Evolutionary conservation across 768 basidiomycete species (phyloP).

Genomic region (Grammothele lineata): DNA sequence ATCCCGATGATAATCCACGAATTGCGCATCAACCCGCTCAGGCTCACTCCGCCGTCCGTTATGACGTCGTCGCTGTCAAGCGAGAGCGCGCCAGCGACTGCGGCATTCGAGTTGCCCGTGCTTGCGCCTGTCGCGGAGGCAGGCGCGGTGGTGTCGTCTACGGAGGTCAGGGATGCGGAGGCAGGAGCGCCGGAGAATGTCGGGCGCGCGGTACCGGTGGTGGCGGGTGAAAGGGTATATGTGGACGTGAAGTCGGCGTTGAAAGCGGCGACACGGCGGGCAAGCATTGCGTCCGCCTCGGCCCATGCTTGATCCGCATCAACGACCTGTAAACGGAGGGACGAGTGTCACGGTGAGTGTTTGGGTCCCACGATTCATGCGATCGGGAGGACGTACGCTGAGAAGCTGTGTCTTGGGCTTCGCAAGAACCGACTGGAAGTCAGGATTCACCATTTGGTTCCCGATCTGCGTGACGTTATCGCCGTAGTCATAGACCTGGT

Average conservation of each 20-base stretch:
- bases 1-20: conserved; percentile 10
- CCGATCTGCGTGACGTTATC: no score
- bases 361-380: no score
- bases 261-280: not conserved
- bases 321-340: not conserved
- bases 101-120: not conserved
- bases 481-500: conserved; percentile 17
- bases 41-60: not conserved
- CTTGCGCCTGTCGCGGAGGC: no score
- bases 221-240: not conserved
- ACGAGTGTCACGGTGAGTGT: not conserved
- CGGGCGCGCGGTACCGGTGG: not conserved
- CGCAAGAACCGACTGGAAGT: not conserved
- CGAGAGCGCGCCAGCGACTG: not conserved
- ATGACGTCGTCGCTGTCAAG: not conserved
- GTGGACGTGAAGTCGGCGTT: not conserved
- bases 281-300: not conserved
- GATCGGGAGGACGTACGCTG: conserved; percentile 12
- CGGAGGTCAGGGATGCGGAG: not conserved
- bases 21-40: not conserved
- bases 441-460: no score
- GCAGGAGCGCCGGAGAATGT: not conserved
- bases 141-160: not conserved
- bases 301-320: conserved; percentile 3
- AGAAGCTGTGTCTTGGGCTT: conserved; percentile 14